Evolutionary conservation across 306 rosid genomes (phyloP).

Genomic region (Amphicarpaea edgeworthii): DNA sequence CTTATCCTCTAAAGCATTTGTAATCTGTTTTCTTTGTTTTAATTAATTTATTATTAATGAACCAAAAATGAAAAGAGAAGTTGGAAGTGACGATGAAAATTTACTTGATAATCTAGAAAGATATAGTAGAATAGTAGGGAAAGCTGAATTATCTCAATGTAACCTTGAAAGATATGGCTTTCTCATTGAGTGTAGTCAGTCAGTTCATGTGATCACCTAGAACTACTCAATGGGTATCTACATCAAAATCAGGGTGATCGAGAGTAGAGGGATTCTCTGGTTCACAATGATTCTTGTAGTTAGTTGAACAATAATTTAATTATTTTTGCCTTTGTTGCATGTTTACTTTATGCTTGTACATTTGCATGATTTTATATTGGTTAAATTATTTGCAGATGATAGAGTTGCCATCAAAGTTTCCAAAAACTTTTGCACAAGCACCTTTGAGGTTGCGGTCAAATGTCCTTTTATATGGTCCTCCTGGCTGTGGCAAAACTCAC

Average conservation of each 20-base stretch:
- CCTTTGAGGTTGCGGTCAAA: slow-evolving; percentile 95
- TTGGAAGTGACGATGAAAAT: slow-evolving; percentile 22
- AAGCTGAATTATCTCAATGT: slow-evolving; percentile 17
- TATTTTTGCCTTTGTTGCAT: slow-evolving; percentile 36
- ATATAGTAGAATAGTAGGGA: neutral
- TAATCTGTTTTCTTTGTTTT: slow-evolving; percentile 18
- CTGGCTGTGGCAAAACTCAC: slow-evolving; percentile 99
- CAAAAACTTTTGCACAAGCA: slow-evolving; percentile 85
- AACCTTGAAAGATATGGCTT: slow-evolving; percentile 6
- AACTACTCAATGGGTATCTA: neutral
- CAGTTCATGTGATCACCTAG: slow-evolving; percentile 17
- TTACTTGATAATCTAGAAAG: slow-evolving; percentile 6
- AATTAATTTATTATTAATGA: slow-evolving; percentile 13
- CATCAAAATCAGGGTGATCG: neutral
- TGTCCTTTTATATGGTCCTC: slow-evolving; percentile 94
- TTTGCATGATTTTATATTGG: slow-evolving; percentile 5
- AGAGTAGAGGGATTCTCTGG: slow-evolving; percentile 24
- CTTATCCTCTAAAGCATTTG: slow-evolving; percentile 2
- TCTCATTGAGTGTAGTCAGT: slow-evolving; percentile 10
- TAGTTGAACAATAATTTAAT: slow-evolving; percentile 23
- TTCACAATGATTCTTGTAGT: neutral
- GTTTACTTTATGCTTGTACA: slow-evolving; percentile 12
- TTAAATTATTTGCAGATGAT: slow-evolving; percentile 72
- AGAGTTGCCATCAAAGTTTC: slow-evolving; percentile 92
- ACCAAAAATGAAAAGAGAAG: neutral